Evolutionary conservation across 192 early-diverging fungal species (phyloP).

Genomic region (Backusella westeae): DNA sequence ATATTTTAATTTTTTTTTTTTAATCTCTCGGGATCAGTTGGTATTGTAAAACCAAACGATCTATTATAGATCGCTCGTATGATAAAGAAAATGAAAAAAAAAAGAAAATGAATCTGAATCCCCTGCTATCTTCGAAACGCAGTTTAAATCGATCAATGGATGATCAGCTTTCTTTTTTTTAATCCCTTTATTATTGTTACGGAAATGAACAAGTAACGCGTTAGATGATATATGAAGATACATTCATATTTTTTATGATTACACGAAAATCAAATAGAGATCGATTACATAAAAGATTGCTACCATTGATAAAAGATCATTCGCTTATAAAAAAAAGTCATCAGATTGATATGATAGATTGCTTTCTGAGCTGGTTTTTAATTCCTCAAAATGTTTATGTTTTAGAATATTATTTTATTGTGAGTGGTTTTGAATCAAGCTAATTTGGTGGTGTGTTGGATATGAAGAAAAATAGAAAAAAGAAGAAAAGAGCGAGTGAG

Average conservation of each 20-base stretch:
- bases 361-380: not conserved
- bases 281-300: slow-evolving; percentile 1
- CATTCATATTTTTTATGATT: not conserved
- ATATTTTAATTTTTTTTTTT: not conserved
- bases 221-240: not conserved
- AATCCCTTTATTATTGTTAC: not conserved
- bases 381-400: not conserved
- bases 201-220: not conserved
- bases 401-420: not conserved
- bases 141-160: not conserved
- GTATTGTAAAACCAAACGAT: slow-evolving; percentile 7
- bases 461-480: not conserved
- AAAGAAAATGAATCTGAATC: not conserved
- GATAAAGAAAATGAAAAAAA: not conserved
- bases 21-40: not conserved
- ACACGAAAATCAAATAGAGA: slow-evolving; percentile 1
- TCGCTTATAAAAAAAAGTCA: not conserved
- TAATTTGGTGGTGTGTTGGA: not conserved
- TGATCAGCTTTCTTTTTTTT: not conserved
- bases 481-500: not conserved
- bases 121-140: slow-evolving; percentile 11
- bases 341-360: slow-evolving; percentile 6
- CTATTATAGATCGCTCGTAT: slow-evolving; percentile 5
- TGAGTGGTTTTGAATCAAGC: not conserved
- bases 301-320: slow-evolving; percentile 10